Evolutionary conservation across 441 rosid species (phyloP).

Genomic region (Erodium chrysanthum): DNA sequence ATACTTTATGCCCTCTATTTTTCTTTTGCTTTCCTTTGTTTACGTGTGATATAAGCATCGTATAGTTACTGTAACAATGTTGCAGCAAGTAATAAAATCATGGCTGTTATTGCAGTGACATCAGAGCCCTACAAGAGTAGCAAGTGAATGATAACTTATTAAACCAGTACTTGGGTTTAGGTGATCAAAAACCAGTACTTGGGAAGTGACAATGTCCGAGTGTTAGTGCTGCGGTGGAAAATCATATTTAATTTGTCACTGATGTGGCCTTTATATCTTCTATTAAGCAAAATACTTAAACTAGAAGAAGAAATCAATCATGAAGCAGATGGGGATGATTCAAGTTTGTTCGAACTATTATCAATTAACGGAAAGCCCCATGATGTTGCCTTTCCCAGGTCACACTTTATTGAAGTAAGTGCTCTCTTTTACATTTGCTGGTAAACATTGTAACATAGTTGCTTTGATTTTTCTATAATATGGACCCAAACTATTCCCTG

Average conservation of each 20-base stretch:
- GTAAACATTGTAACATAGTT: neutral
- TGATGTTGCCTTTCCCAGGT: conserved; percentile 30
- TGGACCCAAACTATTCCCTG: neutral
- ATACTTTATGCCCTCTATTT: neutral
- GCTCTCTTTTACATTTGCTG: neutral
- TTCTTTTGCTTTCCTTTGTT: neutral
- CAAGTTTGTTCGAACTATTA: conserved; percentile 25
- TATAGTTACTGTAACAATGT: neutral
- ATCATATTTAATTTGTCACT: conserved; percentile 19
- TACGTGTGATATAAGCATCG: neutral
- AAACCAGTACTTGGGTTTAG: too few species aligned
- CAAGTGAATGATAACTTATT: conserved; percentile 13
- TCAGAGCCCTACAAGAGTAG: conserved; percentile 1
- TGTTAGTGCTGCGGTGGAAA: conserved; percentile 11
- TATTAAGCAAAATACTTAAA: conserved; percentile 59
- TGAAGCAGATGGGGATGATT: conserved; percentile 24
- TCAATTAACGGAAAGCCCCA: conserved; percentile 23
- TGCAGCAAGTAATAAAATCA: neutral
- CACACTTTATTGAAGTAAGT: conserved; percentile 45
- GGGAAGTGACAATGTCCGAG: conserved; percentile 16
- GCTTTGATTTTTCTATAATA: neutral
- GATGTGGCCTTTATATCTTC: conserved; percentile 73
- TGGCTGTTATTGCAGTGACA: neutral
- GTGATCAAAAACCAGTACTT: neutral
- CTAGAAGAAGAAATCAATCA: conserved; percentile 38